These are phyloP conservation scores for grape (Vitis vinifera) DNA, from an alignment of 164 flowering plant genomes.

Conservation along the genomic window DNA sequence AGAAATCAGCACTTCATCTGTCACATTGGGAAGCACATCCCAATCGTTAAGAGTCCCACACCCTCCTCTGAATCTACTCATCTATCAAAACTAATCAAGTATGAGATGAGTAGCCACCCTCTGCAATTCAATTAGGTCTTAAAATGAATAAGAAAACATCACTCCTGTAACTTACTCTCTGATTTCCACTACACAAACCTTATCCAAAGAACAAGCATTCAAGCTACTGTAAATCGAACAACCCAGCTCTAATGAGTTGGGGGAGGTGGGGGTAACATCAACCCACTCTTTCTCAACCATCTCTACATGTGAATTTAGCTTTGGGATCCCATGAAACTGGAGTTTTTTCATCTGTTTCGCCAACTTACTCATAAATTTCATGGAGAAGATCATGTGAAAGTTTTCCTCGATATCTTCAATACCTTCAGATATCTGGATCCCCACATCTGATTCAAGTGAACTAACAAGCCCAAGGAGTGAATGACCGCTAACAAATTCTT, in stretches of 20 bases:
- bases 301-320: conserved; percentile 44
- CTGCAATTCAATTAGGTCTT: no score
- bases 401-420: conserved; percentile 28
- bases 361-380: conserved; percentile 51
- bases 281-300: conserved; percentile 73
- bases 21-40: no score
- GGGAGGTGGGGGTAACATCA: conserved; percentile 47
- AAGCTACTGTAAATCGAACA: conserved; percentile 60
- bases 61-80: no score
- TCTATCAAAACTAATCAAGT: no score
- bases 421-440: conserved; percentile 39
- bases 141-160: no score
- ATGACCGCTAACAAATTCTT: conserved; percentile 18
- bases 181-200: conserved; percentile 58
- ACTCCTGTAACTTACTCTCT: conserved; percentile 18
- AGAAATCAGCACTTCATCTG: no score
- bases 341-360: conserved; percentile 41
- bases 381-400: conserved; percentile 55
- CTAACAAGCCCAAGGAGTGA: conserved; percentile 50
- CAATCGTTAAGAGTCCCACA: no score
- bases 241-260: conserved; percentile 70
- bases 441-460: conserved; percentile 55
- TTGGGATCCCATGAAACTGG: conserved; percentile 39
- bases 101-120: no score
- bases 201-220: conserved; percentile 40